These are phyloP conservation scores for Populus alba DNA, from an alignment of 345 rosid species.

Conservation along the genomic window DNA sequence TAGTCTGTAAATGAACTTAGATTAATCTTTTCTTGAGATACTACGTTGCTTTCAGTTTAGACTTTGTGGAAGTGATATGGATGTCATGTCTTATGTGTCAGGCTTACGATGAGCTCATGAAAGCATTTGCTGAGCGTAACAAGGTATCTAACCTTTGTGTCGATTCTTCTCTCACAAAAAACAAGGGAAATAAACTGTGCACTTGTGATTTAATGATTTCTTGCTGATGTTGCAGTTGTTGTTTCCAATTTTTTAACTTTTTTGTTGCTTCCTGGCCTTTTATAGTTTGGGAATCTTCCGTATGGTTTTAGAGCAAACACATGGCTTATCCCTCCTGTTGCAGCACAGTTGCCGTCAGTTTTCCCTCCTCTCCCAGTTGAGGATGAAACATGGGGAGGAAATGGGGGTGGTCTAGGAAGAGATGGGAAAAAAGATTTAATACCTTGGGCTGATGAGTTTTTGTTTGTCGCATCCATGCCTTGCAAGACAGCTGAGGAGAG, in stretches of 20 bases:
- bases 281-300: slow-evolving; percentile 97
- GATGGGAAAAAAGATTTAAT: neutral
- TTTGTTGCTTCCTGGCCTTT: neutral
- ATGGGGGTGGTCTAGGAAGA: slow-evolving; percentile 78
- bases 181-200: slow-evolving; percentile 3
- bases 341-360: slow-evolving; percentile 63
- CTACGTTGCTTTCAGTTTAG: neutral
- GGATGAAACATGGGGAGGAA: slow-evolving; percentile 93
- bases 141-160: slow-evolving; percentile 49
- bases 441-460: slow-evolving; percentile 52
- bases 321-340: slow-evolving; percentile 85
- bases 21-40: neutral
- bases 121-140: slow-evolving; percentile 86
- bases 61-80: slow-evolving; percentile 8
- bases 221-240: neutral
- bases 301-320: slow-evolving; percentile 97
- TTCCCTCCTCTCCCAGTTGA: slow-evolving; percentile 79
- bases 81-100: slow-evolving; percentile 31
- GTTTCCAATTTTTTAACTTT: neutral
- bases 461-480: slow-evolving; percentile 79
- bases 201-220: neutral
- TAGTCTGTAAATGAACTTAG: neutral
- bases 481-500: slow-evolving; percentile 89
- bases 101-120: slow-evolving; percentile 85
- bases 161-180: neutral